Base-by-base conservation (phyloP, 495 filamentous ascomycete genomes). In the Lentithecium fluviatile region DNA sequence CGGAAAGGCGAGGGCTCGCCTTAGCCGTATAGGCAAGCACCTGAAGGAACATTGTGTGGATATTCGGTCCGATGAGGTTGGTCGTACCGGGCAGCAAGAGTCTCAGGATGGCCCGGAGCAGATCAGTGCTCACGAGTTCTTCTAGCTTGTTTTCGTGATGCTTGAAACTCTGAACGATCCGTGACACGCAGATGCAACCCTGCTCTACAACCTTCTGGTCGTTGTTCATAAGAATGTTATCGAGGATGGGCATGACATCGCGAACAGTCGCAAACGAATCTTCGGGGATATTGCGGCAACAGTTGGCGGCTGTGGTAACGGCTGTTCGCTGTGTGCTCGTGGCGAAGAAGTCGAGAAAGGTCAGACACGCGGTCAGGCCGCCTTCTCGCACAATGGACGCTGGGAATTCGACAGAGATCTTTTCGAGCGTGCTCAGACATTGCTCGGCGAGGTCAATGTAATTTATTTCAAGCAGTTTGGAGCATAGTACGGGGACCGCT, bases 391-490 rank as follows among this genome's bases (percentile, higher is more conserved):
- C 94, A 65, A 99, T 97, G 26, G 90, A 90, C 2, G 89, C 87
- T 13, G 95, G 95, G 72, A 95, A 99, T 70, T 99, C 95, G 42
- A 91, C 85, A 1, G 95, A 99, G 38, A 99, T 97, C 74, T 96
- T 97, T 66, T 96, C 91, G 45, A 99, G 78, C 2, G 95, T 97
- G 74, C 91, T 99, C 17, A 99, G 77, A 23, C 92, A 90, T 76
- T 99, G 95, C 73, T 99, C 95, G 26, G 95, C 95, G 58, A 99
- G 78, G 74, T 99, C 95, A 69, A 99, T 97, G 71, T 89, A 97
- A 32, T 91, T 84, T 51, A 96, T 96, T 70, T 97, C 91, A 52
- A 97, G 76, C 43, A 99, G 78, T 75, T 97, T 99, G 66, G 89
- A 84, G 75, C 94, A 97, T 13, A 99, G 77, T 21, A 97, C 84